Percentiles rank a stretch among this genome's conserved stretches.
Evolutionary conservation across 2,329 filamentous ascomycete genomes (phyloP).

Genomic region (Sarocladium brachiariae): DNA sequence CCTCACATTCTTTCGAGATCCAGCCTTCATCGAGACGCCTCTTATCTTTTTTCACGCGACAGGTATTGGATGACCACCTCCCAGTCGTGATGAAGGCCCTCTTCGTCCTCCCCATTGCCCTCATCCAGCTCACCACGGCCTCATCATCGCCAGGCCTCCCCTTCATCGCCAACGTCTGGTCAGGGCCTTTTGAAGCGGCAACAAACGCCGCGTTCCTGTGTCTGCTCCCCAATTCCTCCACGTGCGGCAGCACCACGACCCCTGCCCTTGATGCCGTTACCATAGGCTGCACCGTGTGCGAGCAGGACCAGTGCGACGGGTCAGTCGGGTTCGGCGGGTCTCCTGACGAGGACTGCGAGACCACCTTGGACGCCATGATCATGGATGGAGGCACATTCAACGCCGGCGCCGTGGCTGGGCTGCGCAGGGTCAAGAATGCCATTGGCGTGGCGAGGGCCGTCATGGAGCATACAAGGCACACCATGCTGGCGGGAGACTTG

Average conservation of each 20-base stretch:
- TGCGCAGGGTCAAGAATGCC: constrained; percentile 42
- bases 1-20: no score
- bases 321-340: constrained; percentile 50
- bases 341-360: constrained; percentile 49
- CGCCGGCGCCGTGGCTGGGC: constrained; percentile 43
- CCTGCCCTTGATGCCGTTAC: constrained; percentile 43
- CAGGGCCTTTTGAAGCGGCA: constrained; percentile 42
- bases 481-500: constrained; percentile 43
- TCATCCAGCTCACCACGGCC: constrained; percentile 14
- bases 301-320: constrained; percentile 45
- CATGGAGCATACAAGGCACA: constrained; percentile 44
- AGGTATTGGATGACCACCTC: no score
- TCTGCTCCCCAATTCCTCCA: constrained; percentile 21
- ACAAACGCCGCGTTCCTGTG: constrained; percentile 42
- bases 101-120: constrained; percentile 7
- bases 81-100: not conserved
- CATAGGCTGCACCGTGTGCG: constrained; percentile 44
- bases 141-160: constrained; percentile 34
- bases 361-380: constrained; percentile 52
- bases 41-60: no score
- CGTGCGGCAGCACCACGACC: constrained; percentile 17
- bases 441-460: constrained; percentile 44
- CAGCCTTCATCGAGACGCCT: no score
- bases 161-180: constrained; percentile 49
- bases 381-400: constrained; percentile 50